Conservation (phyloP, 2,329 filamentous ascomycete genomes). For the Pleochaeta shiraiana region DNA sequence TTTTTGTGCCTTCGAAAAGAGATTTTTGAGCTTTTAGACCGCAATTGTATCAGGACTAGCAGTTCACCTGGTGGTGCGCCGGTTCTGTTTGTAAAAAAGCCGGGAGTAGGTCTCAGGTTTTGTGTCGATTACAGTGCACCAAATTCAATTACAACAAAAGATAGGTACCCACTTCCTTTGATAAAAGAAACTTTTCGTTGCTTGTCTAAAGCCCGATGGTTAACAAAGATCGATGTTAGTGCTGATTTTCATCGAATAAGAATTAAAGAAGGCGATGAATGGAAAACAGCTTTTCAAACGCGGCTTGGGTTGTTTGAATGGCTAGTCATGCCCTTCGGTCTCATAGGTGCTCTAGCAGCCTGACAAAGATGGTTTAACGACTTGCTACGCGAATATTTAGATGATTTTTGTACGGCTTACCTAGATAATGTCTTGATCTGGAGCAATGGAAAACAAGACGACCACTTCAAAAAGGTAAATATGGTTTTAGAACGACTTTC, state of each 20-base stretch:
- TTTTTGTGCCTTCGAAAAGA: background rate
- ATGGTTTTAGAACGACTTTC: background rate
- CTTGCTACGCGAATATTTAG: background rate
- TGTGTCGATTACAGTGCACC: background rate
- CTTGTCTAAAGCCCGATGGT: background rate
- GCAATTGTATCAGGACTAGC: background rate
- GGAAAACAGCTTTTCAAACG: constrained; percentile 2
- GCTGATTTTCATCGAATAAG: background rate
- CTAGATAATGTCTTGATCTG: background rate
- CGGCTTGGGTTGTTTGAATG: background rate
- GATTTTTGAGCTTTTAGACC: background rate
- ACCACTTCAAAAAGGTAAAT: background rate
- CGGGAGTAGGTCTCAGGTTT: background rate
- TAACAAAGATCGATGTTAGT: background rate
- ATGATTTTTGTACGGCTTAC: background rate
- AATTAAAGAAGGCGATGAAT: background rate
- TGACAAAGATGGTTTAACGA: background rate
- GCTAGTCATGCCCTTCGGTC: background rate
- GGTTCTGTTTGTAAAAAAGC: background rate
- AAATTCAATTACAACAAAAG: background rate
- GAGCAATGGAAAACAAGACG: background rate
- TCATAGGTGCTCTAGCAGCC: background rate
- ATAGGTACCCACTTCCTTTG: background rate
- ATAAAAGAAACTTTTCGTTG: background rate
- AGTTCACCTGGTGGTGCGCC: background rate